Evolutionary conservation across 805 yeast genomes (phyloP), one percentile per base, ranked within the genome.

Genomic region (Isabelozyma heimii): DNA sequence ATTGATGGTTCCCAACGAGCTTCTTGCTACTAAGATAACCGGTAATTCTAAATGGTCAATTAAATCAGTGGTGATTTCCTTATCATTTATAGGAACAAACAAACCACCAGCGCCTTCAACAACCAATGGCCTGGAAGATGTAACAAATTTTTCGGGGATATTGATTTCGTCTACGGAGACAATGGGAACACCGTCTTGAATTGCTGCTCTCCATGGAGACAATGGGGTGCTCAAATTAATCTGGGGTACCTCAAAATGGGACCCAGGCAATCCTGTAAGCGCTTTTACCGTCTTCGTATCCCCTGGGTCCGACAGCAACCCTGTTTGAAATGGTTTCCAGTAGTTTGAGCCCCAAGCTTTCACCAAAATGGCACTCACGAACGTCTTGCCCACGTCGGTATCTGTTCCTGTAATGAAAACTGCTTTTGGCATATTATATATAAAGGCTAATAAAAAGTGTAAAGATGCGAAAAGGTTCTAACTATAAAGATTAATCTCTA

Each of bases 271-370:
- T 9, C 43, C 37, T 14, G 53, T 37, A 12, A 52, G 44, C 2
- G 40, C 13, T 16, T 16, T 27, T 3, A 60, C 56, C 2, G 62
- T 54, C 12, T 33, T 30, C 4, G 66, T 57, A 46, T 64, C 69
- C 26, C 65, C 67, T 3, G 15, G 43, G 42, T 62, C 67, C 26
- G 56, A 43, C 13, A 62, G 61, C 17, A 60, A 49, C 1, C 67
- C 69, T 4, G 69, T 64, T 47, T 64, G 67, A 4, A 61, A 48
- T 1, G 67, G 67, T 48, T 64, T 63, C 69, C 69, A 64, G 47
- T 64, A 64, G 20, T 57, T 51, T 3, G 62, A 58, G 13, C 47
- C 46, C 67, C 67, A 64, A 30, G 52, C 55, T 33, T 55, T 51
- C 14, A 52, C 59, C 20, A 64, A 47, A 24, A 64, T 42, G 1